These are phyloP conservation scores for Alliaria petiolata DNA, from an alignment of 345 rosid species.

Conservation along the genomic window DNA sequence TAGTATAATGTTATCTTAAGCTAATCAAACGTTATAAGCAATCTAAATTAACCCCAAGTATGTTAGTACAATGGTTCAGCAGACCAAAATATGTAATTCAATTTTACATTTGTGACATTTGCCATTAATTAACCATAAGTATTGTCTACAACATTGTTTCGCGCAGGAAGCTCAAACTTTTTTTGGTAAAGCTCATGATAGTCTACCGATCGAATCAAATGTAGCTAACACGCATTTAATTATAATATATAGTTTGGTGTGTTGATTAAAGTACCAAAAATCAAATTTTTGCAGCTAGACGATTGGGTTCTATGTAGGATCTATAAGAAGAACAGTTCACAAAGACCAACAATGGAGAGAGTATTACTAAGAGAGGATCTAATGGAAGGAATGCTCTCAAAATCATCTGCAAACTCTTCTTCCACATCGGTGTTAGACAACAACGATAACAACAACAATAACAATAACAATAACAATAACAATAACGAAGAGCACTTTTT, in stretches of 20 bases:
- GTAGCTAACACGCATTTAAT: not conserved
- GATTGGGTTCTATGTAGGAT: slow-evolving; percentile 80
- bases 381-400: slow-evolving; percentile 45
- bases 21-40: too few relatives aligned
- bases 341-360: slow-evolving; percentile 49
- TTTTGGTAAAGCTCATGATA: not conserved
- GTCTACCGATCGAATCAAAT: not conserved
- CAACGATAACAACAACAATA: slow-evolving; percentile 37
- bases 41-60: not conserved
- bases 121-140: too few relatives aligned
- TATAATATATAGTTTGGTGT: not conserved
- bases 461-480: too few relatives aligned
- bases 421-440: slow-evolving; percentile 41
- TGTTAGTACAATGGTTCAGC: not conserved
- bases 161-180: not conserved
- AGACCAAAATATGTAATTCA: not conserved
- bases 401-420: slow-evolving; percentile 34
- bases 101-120: not conserved
- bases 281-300: slow-evolving; percentile 42
- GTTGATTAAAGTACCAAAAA: not conserved
- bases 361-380: slow-evolving; percentile 35
- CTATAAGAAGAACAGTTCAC: slow-evolving; percentile 57
- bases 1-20: not conserved
- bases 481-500: slow-evolving; percentile 52
- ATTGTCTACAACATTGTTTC: not conserved